A percentile compares a stretch with the other conserved stretches of the same genome.
phyloP scores from a whole-genome alignment of 345 rosid species.

The Hypericum perforatum region DNA sequence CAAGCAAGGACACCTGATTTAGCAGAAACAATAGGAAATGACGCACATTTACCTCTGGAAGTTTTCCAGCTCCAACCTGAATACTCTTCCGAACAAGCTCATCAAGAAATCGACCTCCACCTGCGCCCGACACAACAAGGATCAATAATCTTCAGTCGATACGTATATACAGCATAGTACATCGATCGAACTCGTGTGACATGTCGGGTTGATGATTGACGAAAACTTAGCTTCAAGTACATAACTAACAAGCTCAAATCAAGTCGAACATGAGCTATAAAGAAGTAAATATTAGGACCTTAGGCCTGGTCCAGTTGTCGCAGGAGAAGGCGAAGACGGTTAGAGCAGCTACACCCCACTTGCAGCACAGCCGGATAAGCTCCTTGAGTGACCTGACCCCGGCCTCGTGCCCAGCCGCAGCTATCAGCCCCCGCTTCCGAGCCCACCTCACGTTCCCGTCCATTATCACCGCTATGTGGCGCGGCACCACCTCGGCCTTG shows the following conservation, averaged over 20 bases:
- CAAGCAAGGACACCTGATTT: neutral
- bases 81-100: constrained; percentile 46
- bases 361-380: constrained; percentile 37
- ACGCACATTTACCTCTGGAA: constrained; percentile 27
- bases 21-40: neutral
- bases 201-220: too few species aligned
- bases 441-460: constrained; percentile 84
- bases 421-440: constrained; percentile 34
- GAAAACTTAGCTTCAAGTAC: too few species aligned
- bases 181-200: too few species aligned
- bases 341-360: constrained; percentile 62
- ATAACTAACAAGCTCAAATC: too few species aligned
- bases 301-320: constrained; percentile 56
- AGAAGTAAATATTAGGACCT: constrained; percentile 22
- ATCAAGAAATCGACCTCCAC: constrained; percentile 60
- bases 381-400: constrained; percentile 50
- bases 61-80: constrained; percentile 31
- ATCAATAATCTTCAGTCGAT: too few species aligned
- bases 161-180: too few species aligned
- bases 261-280: too few species aligned
- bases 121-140: constrained; percentile 20
- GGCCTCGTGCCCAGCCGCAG: constrained; percentile 55
- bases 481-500: constrained; percentile 40
- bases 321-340: constrained; percentile 48
- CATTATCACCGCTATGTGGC: constrained; percentile 78